Evolutionary conservation across 2,329 filamentous ascomycete species (phyloP).

Genomic region (Scorias spongiosa): DNA sequence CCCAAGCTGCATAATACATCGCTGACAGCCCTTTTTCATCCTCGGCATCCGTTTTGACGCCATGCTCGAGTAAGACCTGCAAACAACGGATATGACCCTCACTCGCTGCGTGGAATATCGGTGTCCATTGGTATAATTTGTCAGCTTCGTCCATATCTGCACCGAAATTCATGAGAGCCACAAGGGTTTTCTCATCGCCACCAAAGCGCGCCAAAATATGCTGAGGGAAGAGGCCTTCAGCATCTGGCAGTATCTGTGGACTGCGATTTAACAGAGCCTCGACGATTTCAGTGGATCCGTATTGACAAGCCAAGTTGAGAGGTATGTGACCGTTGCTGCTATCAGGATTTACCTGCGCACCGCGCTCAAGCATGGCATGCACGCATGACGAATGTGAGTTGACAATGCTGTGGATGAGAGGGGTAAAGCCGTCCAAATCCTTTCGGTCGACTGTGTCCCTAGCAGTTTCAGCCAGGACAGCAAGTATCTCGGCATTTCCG

Average conservation of each 20-base stretch:
- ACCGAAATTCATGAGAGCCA: conserved; percentile 69
- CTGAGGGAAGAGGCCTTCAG: conserved; percentile 92
- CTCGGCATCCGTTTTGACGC: conserved; percentile 60
- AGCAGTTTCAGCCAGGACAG: conserved; percentile 26
- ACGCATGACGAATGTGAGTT: conserved; percentile 73
- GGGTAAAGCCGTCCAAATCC: conserved; percentile 95
- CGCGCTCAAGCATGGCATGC: conserved; percentile 56
- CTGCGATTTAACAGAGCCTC: conserved; percentile 68
- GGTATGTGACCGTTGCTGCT: conserved; percentile 87
- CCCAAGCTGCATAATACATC: conserved; percentile 98
- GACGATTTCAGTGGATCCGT: conserved; percentile 73
- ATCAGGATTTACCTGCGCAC: conserved; percentile 71
- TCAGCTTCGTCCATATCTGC: conserved; percentile 85
- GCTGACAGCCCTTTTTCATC: conserved; percentile 90
- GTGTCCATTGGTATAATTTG: conserved; percentile 95
- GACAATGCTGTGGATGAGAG: conserved; percentile 86
- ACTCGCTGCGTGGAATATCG: conserved; percentile 87
- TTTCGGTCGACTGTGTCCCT: conserved; percentile 68
- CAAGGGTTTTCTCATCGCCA: conserved; percentile 61
- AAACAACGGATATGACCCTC: conserved; percentile 88
- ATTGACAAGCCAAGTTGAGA: conserved; percentile 85
- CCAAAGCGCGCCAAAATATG: conserved; percentile 87
- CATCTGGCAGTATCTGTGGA: conserved; percentile 77
- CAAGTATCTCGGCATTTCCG: conserved; percentile 51
- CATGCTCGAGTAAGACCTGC: conserved; percentile 62